Evolutionary conservation across 2,329 filamentous ascomycete species (phyloP), one percentile per base, ranked within the genome.

Genomic region (Cladosporium sp.): DNA sequence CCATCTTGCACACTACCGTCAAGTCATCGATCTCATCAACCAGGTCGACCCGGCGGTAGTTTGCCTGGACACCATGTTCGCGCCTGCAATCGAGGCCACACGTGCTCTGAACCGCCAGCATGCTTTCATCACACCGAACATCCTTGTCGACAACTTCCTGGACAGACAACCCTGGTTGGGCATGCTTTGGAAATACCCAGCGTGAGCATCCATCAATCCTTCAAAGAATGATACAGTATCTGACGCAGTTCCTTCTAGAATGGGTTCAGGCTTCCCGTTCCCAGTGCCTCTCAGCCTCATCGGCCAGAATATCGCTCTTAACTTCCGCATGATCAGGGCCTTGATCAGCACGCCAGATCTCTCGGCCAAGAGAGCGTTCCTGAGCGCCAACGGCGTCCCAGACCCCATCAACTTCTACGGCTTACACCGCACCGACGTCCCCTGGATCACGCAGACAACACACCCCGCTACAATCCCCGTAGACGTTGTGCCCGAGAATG

Each of bases 351-450:
- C 55, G 50, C 60, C 60, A 10, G 60, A 55, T 26, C 31, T 63
- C 23, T 55, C 60, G 31, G 60, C 60, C 60, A 63, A 63, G 11
- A 35, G 50, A 29, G 33, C 37, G 3, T 63, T 63, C 50, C 26
- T 63, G 33, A 40, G 44, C 29, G 31, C 60, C 11, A 44, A 56
- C 26, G 60, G 60, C 6, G 50, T 63, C 14, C 60, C 60, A 0
- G 60, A 63, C 18, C 60, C 60, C 49, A 55, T 63, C 60, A 63
- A 63, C 49, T 63, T 63, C 50, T 63, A 55, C 50, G 60, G 60
- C 49, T 28, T 63, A 5, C 60, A 63, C 35, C 60, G 60, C 33
- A 26, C 49, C 12, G 60, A 63, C 33, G 33, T 55, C 23, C 60
- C 60, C 21, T 63, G 60, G 60, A 63, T 63, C 49, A 55, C 60